phyloP scores from a whole-genome alignment of 345 rosid species.

The Arabis alpina region DNA sequence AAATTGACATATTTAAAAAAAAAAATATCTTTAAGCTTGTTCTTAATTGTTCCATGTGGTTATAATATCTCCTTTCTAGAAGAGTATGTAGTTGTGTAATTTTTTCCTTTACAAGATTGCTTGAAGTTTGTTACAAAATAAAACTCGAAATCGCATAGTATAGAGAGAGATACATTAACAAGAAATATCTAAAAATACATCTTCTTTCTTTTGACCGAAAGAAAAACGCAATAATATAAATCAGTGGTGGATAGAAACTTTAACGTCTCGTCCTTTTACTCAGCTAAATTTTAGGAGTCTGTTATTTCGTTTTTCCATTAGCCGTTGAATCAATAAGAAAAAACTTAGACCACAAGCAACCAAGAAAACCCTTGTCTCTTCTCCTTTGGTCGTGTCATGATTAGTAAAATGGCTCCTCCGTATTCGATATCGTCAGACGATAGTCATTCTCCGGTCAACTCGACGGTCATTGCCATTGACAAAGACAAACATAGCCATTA shows the following conservation, averaged over 20 bases:
- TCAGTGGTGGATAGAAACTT: constrained; percentile 22
- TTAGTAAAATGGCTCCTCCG: constrained; percentile 41
- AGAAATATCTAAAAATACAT: constrained; percentile 27
- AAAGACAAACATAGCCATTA: constrained; percentile 72
- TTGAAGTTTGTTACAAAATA: not conserved
- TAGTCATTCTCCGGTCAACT: constrained; percentile 41
- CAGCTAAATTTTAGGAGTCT: constrained; percentile 17
- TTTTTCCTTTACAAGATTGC: not conserved
- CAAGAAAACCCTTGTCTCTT: constrained; percentile 6
- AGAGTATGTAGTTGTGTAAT: not conserved
- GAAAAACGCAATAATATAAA: constrained; percentile 1
- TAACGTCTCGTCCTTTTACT: not conserved
- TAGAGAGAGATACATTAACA: too few species aligned
- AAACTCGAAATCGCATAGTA: not conserved
- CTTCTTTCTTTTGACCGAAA: constrained; percentile 17
- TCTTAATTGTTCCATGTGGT: too few species aligned
- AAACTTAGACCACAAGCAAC: constrained; percentile 24
- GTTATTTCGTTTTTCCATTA: constrained; percentile 16
- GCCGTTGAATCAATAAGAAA: constrained; percentile 15
- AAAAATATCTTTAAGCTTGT: too few species aligned
- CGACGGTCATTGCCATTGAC: constrained; percentile 67
- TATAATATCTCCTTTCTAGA: too few species aligned
- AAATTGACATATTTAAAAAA: too few species aligned
- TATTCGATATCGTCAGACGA: constrained; percentile 40
- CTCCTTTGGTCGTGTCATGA: not conserved